Percentiles rank a stretch among this genome's conserved stretches.
phyloP scores from a whole-genome alignment of 192 early-diverging fungal genomes.

The Coemansia interrupta region DNA sequence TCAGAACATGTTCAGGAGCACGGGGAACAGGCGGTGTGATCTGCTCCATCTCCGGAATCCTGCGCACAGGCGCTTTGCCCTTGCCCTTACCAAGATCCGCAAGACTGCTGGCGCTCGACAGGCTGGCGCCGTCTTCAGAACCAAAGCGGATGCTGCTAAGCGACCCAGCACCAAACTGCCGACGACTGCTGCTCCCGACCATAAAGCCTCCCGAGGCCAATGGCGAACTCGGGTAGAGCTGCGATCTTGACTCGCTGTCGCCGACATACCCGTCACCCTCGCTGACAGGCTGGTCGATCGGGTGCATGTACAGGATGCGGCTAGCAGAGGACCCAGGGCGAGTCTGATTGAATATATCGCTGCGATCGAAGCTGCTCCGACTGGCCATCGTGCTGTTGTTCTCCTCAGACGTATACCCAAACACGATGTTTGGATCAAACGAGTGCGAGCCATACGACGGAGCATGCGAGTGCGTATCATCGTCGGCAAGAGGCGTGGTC shows the following conservation, averaged over 20 bases:
- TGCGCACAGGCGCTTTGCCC: slow-evolving; percentile 17
- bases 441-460: slow-evolving; percentile 34
- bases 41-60: slow-evolving; percentile 40
- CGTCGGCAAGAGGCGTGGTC: slow-evolving; percentile 13
- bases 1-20: slow-evolving; percentile 11
- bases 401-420: slow-evolving; percentile 46
- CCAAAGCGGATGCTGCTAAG: slow-evolving; percentile 13
- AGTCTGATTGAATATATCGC: slow-evolving; percentile 18
- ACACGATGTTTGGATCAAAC: slow-evolving; percentile 45
- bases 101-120: not conserved
- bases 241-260: slow-evolving; percentile 18
- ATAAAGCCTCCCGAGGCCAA: not conserved
- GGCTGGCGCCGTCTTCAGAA: slow-evolving; percentile 4
- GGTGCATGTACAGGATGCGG: slow-evolving; percentile 37
- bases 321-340: slow-evolving; percentile 37
- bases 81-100: slow-evolving; percentile 10
- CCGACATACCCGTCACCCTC: slow-evolving; percentile 13
- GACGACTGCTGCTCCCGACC: slow-evolving; percentile 9
- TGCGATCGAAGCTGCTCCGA: slow-evolving; percentile 47
- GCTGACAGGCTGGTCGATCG: slow-evolving; percentile 23
- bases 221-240: not conserved
- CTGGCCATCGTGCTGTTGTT: slow-evolving; percentile 53
- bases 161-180: not conserved
- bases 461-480: slow-evolving; percentile 20
- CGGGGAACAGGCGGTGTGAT: slow-evolving; percentile 14